Evolutionary conservation across 2,329 filamentous ascomycete genomes (phyloP), one percentile per base, ranked within the genome.

Genomic region (Calonectria hawksworthii): DNA sequence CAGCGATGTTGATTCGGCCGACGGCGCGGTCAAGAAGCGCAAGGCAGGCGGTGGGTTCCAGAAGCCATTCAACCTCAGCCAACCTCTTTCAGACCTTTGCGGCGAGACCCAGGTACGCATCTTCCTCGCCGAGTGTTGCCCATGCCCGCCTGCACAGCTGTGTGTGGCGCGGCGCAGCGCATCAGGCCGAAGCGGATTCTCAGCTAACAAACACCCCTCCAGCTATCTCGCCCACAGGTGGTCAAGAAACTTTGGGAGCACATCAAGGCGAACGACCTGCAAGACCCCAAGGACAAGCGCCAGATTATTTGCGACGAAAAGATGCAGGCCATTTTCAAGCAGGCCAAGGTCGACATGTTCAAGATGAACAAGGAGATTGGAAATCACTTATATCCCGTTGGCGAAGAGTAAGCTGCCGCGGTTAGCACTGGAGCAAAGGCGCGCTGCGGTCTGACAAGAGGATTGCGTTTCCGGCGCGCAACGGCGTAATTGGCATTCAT

Each of bases 321-420:
- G 79, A 94, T 99, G 94, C 93, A 95, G 75, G 94, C 94, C 9
- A 94, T 99, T 10, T 99, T 99, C 88, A 98, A 98, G 85, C 91
- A 94, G 82, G 92, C 96, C 81, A 94, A 92, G 82, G 94, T 99
- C 65, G 95, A 99, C 86, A 99, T 99, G 97, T 99, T 99, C 86
- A 96, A 95, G 79, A 99, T 99, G 96, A 99, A 98, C 89, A 98
- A 98, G 88, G 92, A 98, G 21, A 92, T 99, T 14, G 95, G 95
- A 76, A 93, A 94, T 83, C 96, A 99, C 82, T 89, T 99, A 50
- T 98, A 98, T 83, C 94, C 94, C 3, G 90, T 95, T 63, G 95
- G 97, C 84, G 92, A 85, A 72, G 83, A 83, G 54, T 79, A 72
- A 66, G 30, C 47, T 52, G 63, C 72, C 32, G 30, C 61, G 47